These are phyloP conservation scores for Cicer chorassanicum DNA, from an alignment of 306 rosid species.

Conservation along the genomic window DNA sequence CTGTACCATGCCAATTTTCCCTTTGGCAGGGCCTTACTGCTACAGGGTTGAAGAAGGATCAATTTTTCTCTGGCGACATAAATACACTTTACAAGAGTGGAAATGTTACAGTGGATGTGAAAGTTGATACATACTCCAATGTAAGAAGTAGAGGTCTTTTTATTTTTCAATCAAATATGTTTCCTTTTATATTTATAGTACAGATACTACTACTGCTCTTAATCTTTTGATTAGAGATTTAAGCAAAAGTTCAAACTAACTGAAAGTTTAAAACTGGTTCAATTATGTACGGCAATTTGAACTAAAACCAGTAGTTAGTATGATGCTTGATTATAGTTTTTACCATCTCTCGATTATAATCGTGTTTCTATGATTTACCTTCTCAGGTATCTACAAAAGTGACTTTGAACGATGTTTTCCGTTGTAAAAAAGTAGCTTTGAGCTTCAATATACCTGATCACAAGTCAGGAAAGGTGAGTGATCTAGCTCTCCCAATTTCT, in stretches of 20 bases:
- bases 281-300: not conserved
- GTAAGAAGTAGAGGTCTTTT: slow-evolving; percentile 55
- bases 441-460: slow-evolving; percentile 95
- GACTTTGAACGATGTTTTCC: slow-evolving; percentile 65
- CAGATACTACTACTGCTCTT: slow-evolving; percentile 12
- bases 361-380: slow-evolving; percentile 28
- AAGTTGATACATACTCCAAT: slow-evolving; percentile 81
- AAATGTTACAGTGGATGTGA: slow-evolving; percentile 75
- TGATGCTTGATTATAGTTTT: slow-evolving; percentile 25
- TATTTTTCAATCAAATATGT: slow-evolving; percentile 27
- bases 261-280: slow-evolving; percentile 5
- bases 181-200: slow-evolving; percentile 30
- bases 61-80: slow-evolving; percentile 80
- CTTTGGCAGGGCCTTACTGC: slow-evolving; percentile 77
- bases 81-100: slow-evolving; percentile 81
- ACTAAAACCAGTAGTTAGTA: slow-evolving; percentile 21
- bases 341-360: not conserved
- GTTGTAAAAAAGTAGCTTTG: slow-evolving; percentile 66
- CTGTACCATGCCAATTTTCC: slow-evolving; percentile 36
- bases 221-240: slow-evolving; percentile 8
- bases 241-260: slow-evolving; percentile 22
- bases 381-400: slow-evolving; percentile 81
- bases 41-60: slow-evolving; percentile 87
- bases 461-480: slow-evolving; percentile 92
- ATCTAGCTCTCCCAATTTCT: not conserved